Conservation (phyloP, 2,329 filamentous ascomycete genomes). For the Aspergillus clavatus region DNA sequence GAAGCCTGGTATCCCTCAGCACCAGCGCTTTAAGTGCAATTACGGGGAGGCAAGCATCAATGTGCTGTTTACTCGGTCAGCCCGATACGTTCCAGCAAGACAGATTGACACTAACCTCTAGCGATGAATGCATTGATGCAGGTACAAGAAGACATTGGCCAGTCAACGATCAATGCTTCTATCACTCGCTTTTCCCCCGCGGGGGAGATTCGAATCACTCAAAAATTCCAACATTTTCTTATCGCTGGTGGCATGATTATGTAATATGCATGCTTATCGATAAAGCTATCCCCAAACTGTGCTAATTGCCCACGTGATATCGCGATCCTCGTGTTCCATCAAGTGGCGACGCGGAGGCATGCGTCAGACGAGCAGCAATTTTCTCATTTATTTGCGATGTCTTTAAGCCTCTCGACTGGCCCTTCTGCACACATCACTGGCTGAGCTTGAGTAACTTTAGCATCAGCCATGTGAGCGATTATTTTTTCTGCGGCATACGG, state of each 20-base stretch:
- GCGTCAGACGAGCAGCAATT: neutral
- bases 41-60: conserved; percentile 42
- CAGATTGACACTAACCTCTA: conserved; percentile 25
- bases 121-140: conserved; percentile 24
- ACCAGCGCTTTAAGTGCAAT: conserved; percentile 35
- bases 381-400: neutral
- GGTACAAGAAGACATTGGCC: conserved; percentile 13
- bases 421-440: neutral
- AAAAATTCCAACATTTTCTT: conserved; percentile 16
- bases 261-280: conserved; percentile 9
- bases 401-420: neutral
- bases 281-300: conserved; percentile 15
- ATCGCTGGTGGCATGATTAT: conserved; percentile 15
- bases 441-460: neutral
- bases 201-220: conserved; percentile 9
- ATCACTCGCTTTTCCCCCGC: conserved; percentile 10
- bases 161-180: conserved; percentile 6
- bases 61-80: conserved; percentile 31
- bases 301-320: conserved; percentile 17
- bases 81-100: conserved; percentile 2
- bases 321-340: conserved; percentile 11
- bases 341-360: conserved; percentile 11
- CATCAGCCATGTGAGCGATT: neutral
- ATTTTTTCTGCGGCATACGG: neutral
- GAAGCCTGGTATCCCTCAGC: conserved; percentile 22